Conservation (phyloP, 192 early-diverging fungal species). For the Dissophora globulifera region DNA sequence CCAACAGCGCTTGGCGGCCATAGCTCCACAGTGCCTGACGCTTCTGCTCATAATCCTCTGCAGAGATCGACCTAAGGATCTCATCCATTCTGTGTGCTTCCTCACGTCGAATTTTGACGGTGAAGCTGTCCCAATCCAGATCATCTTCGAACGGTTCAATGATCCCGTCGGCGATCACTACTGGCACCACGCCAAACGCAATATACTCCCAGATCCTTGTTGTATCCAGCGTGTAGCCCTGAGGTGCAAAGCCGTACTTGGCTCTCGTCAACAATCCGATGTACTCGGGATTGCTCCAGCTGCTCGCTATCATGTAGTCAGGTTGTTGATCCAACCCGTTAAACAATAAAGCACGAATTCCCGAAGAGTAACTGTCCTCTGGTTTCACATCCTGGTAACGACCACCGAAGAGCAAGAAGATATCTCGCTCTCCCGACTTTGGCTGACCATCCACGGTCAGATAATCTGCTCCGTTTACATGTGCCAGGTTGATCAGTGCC, state of each 20-base stretch:
- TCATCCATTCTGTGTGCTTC: conserved; percentile 52
- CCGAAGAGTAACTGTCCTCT: conserved; percentile 49
- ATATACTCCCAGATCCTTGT: conserved; percentile 61
- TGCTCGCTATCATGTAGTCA: conserved; percentile 48
- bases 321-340: conserved; percentile 49
- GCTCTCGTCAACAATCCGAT: conserved; percentile 38
- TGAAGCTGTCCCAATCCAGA: conserved; percentile 60
- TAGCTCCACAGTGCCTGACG: conserved; percentile 48
- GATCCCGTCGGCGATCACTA: conserved; percentile 62
- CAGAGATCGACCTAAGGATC: conserved; percentile 32
- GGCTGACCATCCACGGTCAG: conserved; percentile 39
- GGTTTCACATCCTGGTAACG: conserved; percentile 41
- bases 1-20: conserved; percentile 49
- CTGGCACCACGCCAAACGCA: conserved; percentile 60
- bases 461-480: conserved; percentile 16
- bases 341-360: conserved; percentile 55
- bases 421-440: conserved; percentile 47
- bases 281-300: conserved; percentile 33
- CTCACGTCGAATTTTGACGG: conserved; percentile 53
- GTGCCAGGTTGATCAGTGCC: conserved; percentile 38
- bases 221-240: conserved; percentile 58
- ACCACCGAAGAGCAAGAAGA: conserved; percentile 38
- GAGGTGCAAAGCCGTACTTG: conserved; percentile 56
- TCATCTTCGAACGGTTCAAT: conserved; percentile 63
- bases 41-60: conserved; percentile 55